Conservation (phyloP, 1,284 basidiomycete species). For the Sporisorium graminicola region DNA sequence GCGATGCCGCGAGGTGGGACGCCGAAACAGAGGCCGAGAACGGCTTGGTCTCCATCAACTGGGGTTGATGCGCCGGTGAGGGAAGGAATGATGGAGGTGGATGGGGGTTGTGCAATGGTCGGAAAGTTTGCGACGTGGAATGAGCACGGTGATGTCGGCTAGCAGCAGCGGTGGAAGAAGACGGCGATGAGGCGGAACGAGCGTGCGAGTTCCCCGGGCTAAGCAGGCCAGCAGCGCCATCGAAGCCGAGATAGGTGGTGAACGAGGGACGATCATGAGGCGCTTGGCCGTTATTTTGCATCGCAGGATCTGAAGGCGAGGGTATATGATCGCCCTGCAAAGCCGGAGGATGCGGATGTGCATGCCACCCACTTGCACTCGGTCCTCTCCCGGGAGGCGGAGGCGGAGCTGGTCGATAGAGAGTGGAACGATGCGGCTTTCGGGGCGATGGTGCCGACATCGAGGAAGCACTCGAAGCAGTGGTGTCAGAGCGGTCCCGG, state of each 20-base stretch:
- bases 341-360: constrained; percentile 3
- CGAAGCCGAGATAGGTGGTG: constrained; percentile 48
- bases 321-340: constrained; percentile 10
- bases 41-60: not conserved
- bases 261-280: constrained; percentile 34
- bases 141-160: constrained; percentile 16
- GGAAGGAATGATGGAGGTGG: constrained; percentile 16
- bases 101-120: constrained; percentile 24
- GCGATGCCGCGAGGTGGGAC: constrained; percentile 4
- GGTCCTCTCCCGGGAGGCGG: not conserved
- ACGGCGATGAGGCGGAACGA: constrained; percentile 19
- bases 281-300: constrained; percentile 2
- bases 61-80: constrained; percentile 6
- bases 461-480: constrained; percentile 23
- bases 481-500: constrained; percentile 18
- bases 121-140: constrained; percentile 23
- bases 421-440: constrained; percentile 16
- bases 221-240: constrained; percentile 42
- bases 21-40: constrained; percentile 4
- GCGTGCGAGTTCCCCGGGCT: constrained; percentile 38
- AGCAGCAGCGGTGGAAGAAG: constrained; percentile 1
- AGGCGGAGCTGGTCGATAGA: constrained; percentile 22
- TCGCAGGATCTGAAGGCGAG: constrained; percentile 1
- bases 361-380: constrained; percentile 1
- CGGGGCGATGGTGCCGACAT: constrained; percentile 27